Evolutionary conservation across 352 stramenopile genomes (phyloP).

Genomic region (Phytophthora melonis): DNA sequence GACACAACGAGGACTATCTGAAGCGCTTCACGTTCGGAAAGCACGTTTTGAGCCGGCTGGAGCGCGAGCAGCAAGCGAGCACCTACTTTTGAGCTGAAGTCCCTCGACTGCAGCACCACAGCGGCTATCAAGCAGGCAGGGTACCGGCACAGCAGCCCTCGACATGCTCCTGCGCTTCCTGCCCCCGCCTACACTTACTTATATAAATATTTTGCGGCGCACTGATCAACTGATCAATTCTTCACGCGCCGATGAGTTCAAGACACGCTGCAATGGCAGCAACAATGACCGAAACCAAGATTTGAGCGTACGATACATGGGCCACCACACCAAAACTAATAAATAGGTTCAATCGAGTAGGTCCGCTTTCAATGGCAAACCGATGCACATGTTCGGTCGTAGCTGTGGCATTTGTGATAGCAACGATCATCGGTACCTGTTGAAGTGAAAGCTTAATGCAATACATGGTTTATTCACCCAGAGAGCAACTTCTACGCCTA

Average conservation of each 20-base stretch:
- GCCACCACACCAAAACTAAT: constrained; percentile 42
- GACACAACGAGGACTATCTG: constrained; percentile 91
- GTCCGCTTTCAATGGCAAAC: constrained; percentile 23
- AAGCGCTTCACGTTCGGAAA: constrained; percentile 94
- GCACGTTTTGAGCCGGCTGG: constrained; percentile 87
- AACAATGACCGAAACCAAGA: constrained; percentile 33
- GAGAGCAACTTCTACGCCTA: neutral
- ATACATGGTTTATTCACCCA: neutral
- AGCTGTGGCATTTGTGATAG: neutral
- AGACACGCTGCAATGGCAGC: constrained; percentile 34
- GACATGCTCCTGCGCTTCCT: constrained; percentile 39
- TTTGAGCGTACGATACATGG: constrained; percentile 50
- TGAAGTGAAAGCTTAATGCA: neutral
- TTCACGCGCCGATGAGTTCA: constrained; percentile 37
- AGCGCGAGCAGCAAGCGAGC: constrained; percentile 43
- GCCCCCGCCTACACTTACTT: constrained; percentile 39
- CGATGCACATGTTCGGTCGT: neutral
- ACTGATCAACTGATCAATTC: constrained; percentile 24
- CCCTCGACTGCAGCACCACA: constrained; percentile 15
- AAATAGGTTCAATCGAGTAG: constrained; percentile 36
- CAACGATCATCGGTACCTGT: neutral
- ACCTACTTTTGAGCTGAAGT: constrained; percentile 42
- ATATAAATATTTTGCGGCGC: constrained; percentile 59
- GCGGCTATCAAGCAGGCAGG: constrained; percentile 25
- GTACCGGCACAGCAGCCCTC: constrained; percentile 33